These are phyloP conservation scores for Cladosporium phlei DNA, from an alignment of 2,329 filamentous ascomycete genomes.

Conservation along the genomic window DNA sequence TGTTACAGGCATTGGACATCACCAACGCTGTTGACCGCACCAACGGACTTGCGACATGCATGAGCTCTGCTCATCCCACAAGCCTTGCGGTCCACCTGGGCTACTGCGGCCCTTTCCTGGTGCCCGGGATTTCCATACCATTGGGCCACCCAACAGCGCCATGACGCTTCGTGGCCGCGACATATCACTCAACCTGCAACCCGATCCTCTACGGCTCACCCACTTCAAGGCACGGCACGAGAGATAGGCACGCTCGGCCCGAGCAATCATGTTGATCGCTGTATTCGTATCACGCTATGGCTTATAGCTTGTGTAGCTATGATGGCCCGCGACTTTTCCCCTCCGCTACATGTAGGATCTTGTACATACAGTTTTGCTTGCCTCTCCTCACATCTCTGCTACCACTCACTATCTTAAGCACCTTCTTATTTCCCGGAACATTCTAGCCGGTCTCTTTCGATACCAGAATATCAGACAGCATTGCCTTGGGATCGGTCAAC, in stretches of 20 bases:
- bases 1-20: slow-evolving; percentile 1
- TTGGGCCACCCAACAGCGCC: background rate
- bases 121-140: background rate
- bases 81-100: background rate
- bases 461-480: too few species aligned
- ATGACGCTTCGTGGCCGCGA: background rate
- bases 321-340: background rate
- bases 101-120: too few species aligned
- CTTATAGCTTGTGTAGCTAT: slow-evolving; percentile 4
- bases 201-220: background rate
- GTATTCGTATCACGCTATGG: background rate
- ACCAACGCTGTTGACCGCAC: background rate
- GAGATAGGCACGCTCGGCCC: slow-evolving; percentile 7
- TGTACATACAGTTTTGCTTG: background rate
- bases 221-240: slow-evolving; percentile 6
- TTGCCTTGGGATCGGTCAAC: too few species aligned
- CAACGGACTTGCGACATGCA: slow-evolving; percentile 4
- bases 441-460: too few species aligned
- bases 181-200: background rate
- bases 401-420: too few species aligned
- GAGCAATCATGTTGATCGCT: slow-evolving; percentile 3
- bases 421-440: too few species aligned
- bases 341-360: background rate
- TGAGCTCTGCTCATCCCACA: background rate
- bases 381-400: background rate